Evolutionary conservation across 495 filamentous ascomycete species (phyloP), one percentile per base, ranked within the genome.

Genomic region (Talaromyces borbonicus): DNA sequence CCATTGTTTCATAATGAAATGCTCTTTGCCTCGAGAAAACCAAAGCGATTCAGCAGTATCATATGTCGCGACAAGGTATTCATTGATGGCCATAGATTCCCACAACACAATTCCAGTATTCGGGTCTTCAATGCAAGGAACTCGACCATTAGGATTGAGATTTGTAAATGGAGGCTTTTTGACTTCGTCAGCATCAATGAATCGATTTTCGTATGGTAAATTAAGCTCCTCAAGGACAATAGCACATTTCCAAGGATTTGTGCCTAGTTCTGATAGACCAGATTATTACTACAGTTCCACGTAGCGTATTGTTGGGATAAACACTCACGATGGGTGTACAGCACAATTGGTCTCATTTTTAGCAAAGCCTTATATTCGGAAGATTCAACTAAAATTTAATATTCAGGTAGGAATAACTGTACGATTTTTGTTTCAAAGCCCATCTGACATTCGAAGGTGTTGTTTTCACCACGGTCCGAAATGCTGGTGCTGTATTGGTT

Each of bases 141-240:
- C 43, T 19, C 80, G 75, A 25, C 80, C 81, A 58, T 84, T 83
- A 47, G 78, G 80, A 53, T 80, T 83, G 57, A 79, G 48, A 22
- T 61, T 56, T 4, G 62, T 50, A 55, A 64, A 84, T 0, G 51
- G 50, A 7, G 56, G 50, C 22, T 61, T 51, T 61, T 84, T 84
- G 46, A 76, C 52, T 1, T 77, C 70, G 8, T 46, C 24, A 39
- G 71, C 62, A 27, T 61, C 49, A 33, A 73, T 25, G 2, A 47
- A 14, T 7, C 59, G 56, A 30, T 59, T 51, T 37, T 72, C 61
- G 53, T 75, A 72, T 1, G 69, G 63, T 12, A 84, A 47, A 1
- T 48, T 48, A 24, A 85, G 76, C 52, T 78, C 77, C 26, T 73
- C 54, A 40, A 81, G 65, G 45, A 82, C 29, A 25, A 78, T 72